Base-by-base conservation (phyloP, 2,329 filamentous ascomycete genomes). In the Neocatenulostroma microsporum region DNA sequence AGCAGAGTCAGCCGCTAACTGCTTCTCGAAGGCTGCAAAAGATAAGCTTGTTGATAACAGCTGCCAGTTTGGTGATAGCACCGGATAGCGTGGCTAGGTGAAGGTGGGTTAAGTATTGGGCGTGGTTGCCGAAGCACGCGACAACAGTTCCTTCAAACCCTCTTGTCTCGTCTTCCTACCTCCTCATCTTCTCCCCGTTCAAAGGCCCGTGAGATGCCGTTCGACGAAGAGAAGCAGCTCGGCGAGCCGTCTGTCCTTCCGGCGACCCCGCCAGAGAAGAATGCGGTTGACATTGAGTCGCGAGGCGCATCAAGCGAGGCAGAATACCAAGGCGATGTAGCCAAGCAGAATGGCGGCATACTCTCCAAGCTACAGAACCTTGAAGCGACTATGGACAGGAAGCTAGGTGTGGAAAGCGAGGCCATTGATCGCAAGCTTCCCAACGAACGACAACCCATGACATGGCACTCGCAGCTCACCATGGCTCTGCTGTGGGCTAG, bases 321-420 rank as follows among this genome's bases (percentile, higher is more conserved):
- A 34, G 36, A 39, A 14, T 45, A 39, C 34, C 30, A 42, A 14
- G 36, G 32, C 21, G 36, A 26, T 11, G 8, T 20, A 5, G 39
- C 46, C 1, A 31, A 45, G n/a, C 39, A 49, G 23, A 39, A 49
- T 17, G 47, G 45, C 31, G 55, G 55, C 21, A 46, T 61, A 24
- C 47, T 62, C 13, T 37, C 47, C 25, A 49, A 50, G 5, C 39
- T 68, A 37, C 53, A 60, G 20, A 35, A 43, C 21, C 51, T 58
- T 27, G 67, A 69, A 43, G 55, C 60, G 28, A 57, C 56, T 48
- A 56, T 70, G 30, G 67, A 69, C 47, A 51, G 51, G 29, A 67
- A 64, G 46, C 53, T 69, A 39, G 65, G 65, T 15, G 62, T 70
- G 32, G 67, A 70, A 47, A 66, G 63, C 3, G 63, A 68, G 41